Percentiles rank a stretch among this genome's conserved stretches.
phyloP scores from a whole-genome alignment of 2,329 filamentous ascomycete genomes.

The Xylaria sp. region DNA sequence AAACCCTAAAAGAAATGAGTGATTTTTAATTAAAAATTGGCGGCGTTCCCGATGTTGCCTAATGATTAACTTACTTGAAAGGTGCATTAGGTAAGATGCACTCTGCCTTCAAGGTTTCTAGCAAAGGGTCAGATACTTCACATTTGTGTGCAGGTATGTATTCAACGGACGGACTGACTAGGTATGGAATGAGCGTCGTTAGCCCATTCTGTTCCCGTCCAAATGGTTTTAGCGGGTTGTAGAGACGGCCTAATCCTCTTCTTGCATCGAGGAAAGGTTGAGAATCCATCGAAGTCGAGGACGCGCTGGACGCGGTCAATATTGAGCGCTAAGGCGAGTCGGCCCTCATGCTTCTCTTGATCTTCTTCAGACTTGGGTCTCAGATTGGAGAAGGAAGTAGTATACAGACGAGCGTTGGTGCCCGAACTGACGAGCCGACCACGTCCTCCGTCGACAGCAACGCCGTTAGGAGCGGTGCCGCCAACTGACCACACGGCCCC shows the following conservation, averaged over 20 bases:
- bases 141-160: background rate
- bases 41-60: conserved; percentile 29
- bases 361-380: conserved; percentile 65
- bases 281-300: conserved; percentile 62
- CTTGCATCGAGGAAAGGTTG: conserved; percentile 46
- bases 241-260: conserved; percentile 42
- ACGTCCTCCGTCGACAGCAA: conserved; percentile 69
- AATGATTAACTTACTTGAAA: conserved; percentile 70
- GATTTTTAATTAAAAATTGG: background rate
- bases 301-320: conserved; percentile 76
- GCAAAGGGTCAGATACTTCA: conserved; percentile 25
- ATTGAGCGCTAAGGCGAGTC: conserved; percentile 83
- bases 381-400: conserved; percentile 59
- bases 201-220: conserved; percentile 57
- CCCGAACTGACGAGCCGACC: conserved; percentile 74
- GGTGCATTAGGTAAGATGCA: conserved; percentile 74
- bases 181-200: conserved; percentile 41
- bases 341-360: conserved; percentile 73
- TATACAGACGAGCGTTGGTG: conserved; percentile 75
- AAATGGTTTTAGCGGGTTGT: conserved; percentile 51
- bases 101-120: conserved; percentile 43
- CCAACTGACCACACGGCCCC: conserved; percentile 83
- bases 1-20: conserved; percentile 63
- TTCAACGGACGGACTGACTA: conserved; percentile 33
- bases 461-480: conserved; percentile 64